Evolutionary conservation across 2,329 filamentous ascomycete genomes (phyloP).

Genomic region (Aspergillus sp.): DNA sequence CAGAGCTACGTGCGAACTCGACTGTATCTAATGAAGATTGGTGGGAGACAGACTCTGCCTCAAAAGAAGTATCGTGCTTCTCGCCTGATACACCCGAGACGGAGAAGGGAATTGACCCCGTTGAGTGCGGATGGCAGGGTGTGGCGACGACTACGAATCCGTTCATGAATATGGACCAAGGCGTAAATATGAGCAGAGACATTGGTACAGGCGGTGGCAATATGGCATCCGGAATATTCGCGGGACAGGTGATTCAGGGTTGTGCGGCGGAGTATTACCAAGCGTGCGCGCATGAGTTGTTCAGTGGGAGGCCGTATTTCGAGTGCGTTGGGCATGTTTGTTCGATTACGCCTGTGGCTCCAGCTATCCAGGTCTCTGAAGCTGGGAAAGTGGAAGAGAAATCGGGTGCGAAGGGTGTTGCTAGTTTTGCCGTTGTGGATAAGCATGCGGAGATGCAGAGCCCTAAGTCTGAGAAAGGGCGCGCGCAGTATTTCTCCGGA

Average conservation of each 20-base stretch:
- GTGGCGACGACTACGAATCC: slow-evolving; percentile 6
- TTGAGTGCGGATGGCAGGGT: slow-evolving; percentile 14
- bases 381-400: no score
- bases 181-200: not conserved
- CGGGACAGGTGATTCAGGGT: slow-evolving; percentile 23
- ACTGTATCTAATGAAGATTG: slow-evolving; percentile 17
- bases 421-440: slow-evolving; percentile 14
- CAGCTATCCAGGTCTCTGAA: no score
- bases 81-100: slow-evolving; percentile 26
- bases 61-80: slow-evolving; percentile 19
- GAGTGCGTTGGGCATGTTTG: slow-evolving; percentile 40
- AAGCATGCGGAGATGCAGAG: slow-evolving; percentile 2
- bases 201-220: not conserved
- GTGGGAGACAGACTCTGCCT: slow-evolving; percentile 18
- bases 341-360: slow-evolving; percentile 25
- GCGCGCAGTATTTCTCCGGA: not conserved
- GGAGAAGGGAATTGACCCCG: slow-evolving; percentile 7
- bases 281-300: slow-evolving; percentile 40
- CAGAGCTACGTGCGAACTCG: slow-evolving; percentile 7
- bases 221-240: slow-evolving; percentile 18
- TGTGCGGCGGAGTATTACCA: slow-evolving; percentile 39
- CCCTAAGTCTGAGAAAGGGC: not conserved
- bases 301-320: slow-evolving; percentile 36
- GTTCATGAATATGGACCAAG: slow-evolving; percentile 9
- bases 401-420: slow-evolving; percentile 4